A percentile compares a stretch with the other conserved stretches of the same genome.
phyloP scores from a whole-genome alignment of 257 asterid genomes.

The Solanum pimpinellifolium region DNA sequence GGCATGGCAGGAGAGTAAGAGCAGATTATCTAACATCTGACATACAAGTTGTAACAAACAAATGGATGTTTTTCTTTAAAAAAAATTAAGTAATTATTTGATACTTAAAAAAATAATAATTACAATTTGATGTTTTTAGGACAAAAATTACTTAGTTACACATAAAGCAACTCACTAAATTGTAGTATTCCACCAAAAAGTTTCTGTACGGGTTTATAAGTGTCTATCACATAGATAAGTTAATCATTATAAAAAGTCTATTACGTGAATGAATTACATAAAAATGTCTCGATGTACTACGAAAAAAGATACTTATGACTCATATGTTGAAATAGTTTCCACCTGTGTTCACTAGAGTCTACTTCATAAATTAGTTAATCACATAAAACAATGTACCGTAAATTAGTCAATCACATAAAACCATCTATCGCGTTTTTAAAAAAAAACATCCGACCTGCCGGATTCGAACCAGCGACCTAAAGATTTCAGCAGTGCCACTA shows the following conservation, averaged over 20 bases:
- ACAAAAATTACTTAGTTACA: background rate
- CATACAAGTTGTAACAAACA: too few species aligned
- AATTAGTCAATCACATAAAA: too few species aligned
- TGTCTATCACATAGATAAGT: background rate
- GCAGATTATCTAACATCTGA: background rate
- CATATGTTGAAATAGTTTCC: background rate
- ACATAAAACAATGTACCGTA: too few species aligned
- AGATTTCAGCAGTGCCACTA: background rate
- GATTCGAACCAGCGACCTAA: conserved; percentile 41
- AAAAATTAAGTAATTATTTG: background rate
- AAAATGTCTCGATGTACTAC: too few species aligned
- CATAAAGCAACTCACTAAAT: background rate
- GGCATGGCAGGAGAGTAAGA: background rate
- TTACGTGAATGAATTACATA: too few species aligned
- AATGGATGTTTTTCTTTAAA: background rate
- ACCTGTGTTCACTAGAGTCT: too few species aligned
- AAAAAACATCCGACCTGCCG: conserved; percentile 18
- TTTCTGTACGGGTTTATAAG: background rate
- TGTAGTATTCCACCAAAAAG: background rate
- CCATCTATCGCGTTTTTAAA: accelerated
- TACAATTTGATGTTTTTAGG: background rate
- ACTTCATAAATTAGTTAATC: too few species aligned
- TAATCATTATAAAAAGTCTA: background rate
- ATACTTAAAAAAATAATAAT: background rate
- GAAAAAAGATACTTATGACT: background rate